Evolutionary conservation across 768 basidiomycete genomes (phyloP).

Genomic region (Paxillus rubicundulus): DNA sequence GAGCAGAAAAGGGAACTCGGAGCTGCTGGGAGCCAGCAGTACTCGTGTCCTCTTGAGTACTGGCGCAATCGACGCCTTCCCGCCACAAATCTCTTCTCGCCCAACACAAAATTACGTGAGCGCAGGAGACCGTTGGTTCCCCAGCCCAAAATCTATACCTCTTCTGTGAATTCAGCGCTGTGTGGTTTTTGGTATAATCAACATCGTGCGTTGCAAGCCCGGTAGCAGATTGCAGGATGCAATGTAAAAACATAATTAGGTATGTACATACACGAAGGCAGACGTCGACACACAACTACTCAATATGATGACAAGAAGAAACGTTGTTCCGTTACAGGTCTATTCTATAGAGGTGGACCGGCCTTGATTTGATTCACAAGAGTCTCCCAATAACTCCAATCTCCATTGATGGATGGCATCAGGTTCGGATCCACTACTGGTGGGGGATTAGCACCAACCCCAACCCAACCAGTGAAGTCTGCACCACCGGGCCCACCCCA

Average conservation of each 20-base stretch:
- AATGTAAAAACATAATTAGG: not conserved
- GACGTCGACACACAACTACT: constrained; percentile 2
- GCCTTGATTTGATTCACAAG: constrained; percentile 56
- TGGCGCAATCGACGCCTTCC: not conserved
- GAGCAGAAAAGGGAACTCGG: not conserved
- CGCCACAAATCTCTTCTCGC: not conserved
- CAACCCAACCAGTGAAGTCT: constrained; percentile 61
- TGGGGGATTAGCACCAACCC: constrained; percentile 37
- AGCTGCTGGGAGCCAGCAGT: too few relatives aligned
- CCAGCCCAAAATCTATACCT: not conserved
- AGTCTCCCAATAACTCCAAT: constrained; percentile 82
- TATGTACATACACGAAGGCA: constrained; percentile 8
- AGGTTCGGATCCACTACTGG: constrained; percentile 43
- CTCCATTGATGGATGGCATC: constrained; percentile 55
- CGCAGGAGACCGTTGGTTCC: not conserved
- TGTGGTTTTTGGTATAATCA: not conserved
- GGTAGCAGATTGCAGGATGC: not conserved
- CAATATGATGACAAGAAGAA: constrained; percentile 2
- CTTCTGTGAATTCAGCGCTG: not conserved
- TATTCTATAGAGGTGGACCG: constrained; percentile 31
- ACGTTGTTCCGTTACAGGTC: constrained; percentile 7
- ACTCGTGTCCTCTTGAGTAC: not conserved
- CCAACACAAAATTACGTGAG: not conserved
- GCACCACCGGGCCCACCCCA: constrained; percentile 60
- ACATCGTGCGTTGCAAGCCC: not conserved